These are phyloP conservation scores for Raffaelea albimanens DNA, from an alignment of 2,329 filamentous ascomycete genomes.

Conservation along the genomic window DNA sequence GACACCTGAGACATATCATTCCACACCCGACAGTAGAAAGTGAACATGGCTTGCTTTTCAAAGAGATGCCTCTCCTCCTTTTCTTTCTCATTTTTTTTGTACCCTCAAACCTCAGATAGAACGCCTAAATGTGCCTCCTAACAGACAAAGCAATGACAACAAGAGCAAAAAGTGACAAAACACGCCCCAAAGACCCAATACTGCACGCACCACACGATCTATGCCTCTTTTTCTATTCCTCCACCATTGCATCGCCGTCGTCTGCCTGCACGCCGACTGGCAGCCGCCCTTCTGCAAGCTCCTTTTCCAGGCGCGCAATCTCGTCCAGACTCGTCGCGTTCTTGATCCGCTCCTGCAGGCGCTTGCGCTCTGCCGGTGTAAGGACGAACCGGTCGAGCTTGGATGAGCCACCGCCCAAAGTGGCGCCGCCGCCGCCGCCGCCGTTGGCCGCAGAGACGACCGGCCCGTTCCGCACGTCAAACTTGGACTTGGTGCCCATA, in stretches of 20 bases:
- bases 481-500: conserved; percentile 72
- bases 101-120: neutral
- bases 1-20: no score
- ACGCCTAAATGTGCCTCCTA: no score
- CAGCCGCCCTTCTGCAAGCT: conserved; percentile 79
- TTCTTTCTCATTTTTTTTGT: neutral
- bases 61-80: neutral
- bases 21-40: no score
- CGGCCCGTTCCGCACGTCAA: conserved; percentile 41
- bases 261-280: conserved; percentile 56
- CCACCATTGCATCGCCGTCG: conserved; percentile 45
- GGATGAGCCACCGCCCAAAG: conserved; percentile 31
- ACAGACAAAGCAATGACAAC: neutral
- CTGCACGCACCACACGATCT: neutral
- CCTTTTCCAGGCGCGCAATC: conserved; percentile 83
- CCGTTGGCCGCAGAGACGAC: conserved; percentile 22
- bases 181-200: neutral
- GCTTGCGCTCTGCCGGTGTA: conserved; percentile 79
- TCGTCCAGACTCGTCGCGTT: conserved; percentile 84
- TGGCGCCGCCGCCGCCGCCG: conserved; percentile 16
- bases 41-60: no score
- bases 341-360: conserved; percentile 76
- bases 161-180: neutral
- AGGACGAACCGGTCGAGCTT: conserved; percentile 73
- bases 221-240: conserved; percentile 34